phyloP scores from a whole-genome alignment of 2,329 filamentous ascomycete species.

The Ascochyta clinopodiicola region DNA sequence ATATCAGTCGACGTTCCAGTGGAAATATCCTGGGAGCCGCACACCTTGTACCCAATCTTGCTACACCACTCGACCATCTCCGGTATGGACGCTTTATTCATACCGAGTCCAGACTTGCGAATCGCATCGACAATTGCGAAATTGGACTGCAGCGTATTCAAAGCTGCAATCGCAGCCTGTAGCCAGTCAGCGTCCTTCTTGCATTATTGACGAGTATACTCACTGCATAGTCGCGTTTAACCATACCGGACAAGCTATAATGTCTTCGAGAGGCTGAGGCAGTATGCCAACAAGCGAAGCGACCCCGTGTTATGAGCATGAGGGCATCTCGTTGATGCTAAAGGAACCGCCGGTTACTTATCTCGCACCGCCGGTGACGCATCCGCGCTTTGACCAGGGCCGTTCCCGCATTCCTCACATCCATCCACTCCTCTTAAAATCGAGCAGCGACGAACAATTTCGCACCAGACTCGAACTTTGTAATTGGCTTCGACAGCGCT shows the following conservation, averaged over 20 bases:
- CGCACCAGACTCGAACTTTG: not conserved
- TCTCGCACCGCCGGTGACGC: constrained; percentile 32
- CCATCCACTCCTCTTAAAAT: not conserved
- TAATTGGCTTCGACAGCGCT: not conserved
- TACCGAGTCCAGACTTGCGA: constrained; percentile 72
- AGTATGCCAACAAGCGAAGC: constrained; percentile 23
- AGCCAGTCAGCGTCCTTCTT: constrained; percentile 24
- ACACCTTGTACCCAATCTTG: constrained; percentile 76
- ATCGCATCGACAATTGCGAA: constrained; percentile 78
- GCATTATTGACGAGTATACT: constrained; percentile 6
- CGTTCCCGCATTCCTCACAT: constrained; percentile 10
- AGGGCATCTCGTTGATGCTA: constrained; percentile 32
- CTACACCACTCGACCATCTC: constrained; percentile 82
- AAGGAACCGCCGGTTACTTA: constrained; percentile 12
- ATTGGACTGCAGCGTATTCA: constrained; percentile 82
- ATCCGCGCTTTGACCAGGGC: constrained; percentile 1
- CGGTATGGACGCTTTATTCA: constrained; percentile 78
- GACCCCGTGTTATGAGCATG: constrained; percentile 39
- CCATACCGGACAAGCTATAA: constrained; percentile 33
- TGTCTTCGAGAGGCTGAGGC: constrained; percentile 20
- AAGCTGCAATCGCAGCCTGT: constrained; percentile 72
- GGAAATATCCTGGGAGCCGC: constrained; percentile 41
- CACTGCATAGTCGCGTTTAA: constrained; percentile 46
- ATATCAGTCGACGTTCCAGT: constrained; percentile 13
- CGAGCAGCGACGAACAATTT: not conserved